A percentile compares a stretch with the other conserved stretches of the same genome.
These are phyloP conservation scores for Naganishia sp. DNA, from an alignment of 1,284 basidiomycete species.

Conservation along the genomic window DNA sequence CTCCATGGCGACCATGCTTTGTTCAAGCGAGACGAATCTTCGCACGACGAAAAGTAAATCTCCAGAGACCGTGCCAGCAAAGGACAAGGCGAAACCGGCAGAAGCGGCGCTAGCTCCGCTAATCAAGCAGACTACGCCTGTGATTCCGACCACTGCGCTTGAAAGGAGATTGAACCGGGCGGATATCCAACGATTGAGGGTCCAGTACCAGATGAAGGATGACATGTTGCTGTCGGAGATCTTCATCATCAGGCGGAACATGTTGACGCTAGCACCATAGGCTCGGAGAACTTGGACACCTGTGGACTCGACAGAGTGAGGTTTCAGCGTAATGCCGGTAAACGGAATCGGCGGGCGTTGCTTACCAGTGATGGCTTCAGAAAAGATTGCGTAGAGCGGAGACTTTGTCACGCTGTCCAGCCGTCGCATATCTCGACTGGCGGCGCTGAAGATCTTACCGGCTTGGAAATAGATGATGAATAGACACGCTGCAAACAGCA, in stretches of 20 bases:
- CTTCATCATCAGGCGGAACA: conserved; percentile 80
- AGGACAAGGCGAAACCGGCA: conserved; percentile 79
- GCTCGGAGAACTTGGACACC: conserved; percentile 31
- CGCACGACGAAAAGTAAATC: conserved; percentile 67
- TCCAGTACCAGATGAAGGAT: conserved; percentile 85
- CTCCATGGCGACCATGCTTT: conserved; percentile 91
- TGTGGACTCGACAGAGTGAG: neutral
- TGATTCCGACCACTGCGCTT: conserved; percentile 68
- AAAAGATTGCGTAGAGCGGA: conserved; percentile 87
- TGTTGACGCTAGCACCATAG: conserved; percentile 62
- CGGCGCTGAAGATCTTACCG: conserved; percentile 76
- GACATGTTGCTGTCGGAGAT: conserved; percentile 66
- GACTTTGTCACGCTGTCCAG: conserved; percentile 86
- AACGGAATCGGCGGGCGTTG: conserved; percentile 46
- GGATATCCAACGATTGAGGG: conserved; percentile 53
- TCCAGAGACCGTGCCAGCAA: conserved; percentile 70
- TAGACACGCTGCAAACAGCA: conserved; percentile 64
- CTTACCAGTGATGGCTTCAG: conserved; percentile 81
- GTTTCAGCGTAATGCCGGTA: too few species aligned
- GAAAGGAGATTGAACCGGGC: conserved; percentile 78
- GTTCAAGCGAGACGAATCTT: conserved; percentile 80
- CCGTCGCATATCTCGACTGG: conserved; percentile 83
- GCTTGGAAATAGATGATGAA: conserved; percentile 59
- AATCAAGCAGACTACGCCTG: conserved; percentile 67
- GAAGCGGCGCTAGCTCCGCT: conserved; percentile 74